Conservation (phyloP, 2,329 filamentous ascomycete species). For the Epichloe gansuensis region DNA sequence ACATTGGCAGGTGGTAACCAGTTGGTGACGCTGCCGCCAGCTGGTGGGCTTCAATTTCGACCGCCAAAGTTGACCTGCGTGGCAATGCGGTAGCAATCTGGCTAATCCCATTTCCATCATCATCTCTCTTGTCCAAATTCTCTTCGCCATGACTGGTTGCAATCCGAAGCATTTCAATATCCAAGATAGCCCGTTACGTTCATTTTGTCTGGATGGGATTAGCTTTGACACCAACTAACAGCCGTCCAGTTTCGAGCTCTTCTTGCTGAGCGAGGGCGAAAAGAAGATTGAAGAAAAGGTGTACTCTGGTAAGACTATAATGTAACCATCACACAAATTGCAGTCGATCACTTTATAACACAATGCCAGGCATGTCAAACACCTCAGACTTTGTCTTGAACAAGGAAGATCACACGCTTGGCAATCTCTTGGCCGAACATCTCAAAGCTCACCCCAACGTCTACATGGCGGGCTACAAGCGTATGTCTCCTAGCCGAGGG, state of each 20-base stretch:
- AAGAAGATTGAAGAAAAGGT: constrained; percentile 85
- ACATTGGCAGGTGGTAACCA: not conserved
- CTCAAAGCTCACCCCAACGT: constrained; percentile 77
- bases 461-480: constrained; percentile 85
- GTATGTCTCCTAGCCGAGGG: constrained; percentile 34
- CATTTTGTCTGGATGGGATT: not conserved
- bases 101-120: not conserved
- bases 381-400: constrained; percentile 91
- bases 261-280: constrained; percentile 76
- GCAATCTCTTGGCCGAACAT: constrained; percentile 76
- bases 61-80: not conserved
- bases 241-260: constrained; percentile 70
- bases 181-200: constrained; percentile 24
- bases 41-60: not conserved
- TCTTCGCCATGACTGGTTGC: constrained; percentile 19
- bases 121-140: not conserved
- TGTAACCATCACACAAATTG: not conserved
- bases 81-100: not conserved
- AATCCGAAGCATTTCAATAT: constrained; percentile 30
- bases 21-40: not conserved
- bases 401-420: constrained; percentile 95
- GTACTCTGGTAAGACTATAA: constrained; percentile 61
- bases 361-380: constrained; percentile 61
- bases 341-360: not conserved
- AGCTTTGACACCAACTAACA: constrained; percentile 12